These are phyloP conservation scores for Vitis rupestris DNA, from an alignment of 164 flowering plant genomes.

Conservation along the genomic window DNA sequence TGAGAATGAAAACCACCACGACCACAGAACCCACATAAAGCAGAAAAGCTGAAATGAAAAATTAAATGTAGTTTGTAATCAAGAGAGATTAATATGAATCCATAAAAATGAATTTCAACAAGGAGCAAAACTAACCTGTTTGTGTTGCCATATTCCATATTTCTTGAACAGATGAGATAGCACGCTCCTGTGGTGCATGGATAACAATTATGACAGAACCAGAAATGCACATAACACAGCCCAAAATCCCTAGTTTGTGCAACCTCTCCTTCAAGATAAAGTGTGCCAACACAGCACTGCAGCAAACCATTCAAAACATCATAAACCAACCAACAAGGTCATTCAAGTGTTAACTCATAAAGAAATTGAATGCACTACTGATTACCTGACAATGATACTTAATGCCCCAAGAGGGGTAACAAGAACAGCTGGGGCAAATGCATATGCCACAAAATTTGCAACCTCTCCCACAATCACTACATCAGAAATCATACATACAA, in stretches of 20 bases:
- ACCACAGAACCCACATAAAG: constrained; percentile 68
- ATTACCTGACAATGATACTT: constrained; percentile 80
- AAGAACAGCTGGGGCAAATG: constrained; percentile 89
- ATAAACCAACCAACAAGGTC: background rate
- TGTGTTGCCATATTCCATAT: constrained; percentile 86
- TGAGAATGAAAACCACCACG: constrained; percentile 61
- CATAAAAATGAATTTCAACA: background rate
- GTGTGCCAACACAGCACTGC: constrained; percentile 85
- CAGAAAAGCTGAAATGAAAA: constrained; percentile 64
- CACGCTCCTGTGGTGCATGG: constrained; percentile 83
- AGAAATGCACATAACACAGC: constrained; percentile 81
- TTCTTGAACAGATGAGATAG: constrained; percentile 70
- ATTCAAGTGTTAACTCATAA: background rate
- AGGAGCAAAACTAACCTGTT: constrained; percentile 39
- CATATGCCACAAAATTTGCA: constrained; percentile 86
- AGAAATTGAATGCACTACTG: background rate
- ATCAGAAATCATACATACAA: constrained; percentile 28
- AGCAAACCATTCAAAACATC: constrained; percentile 5
- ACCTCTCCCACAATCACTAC: constrained; percentile 86
- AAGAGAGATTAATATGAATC: background rate
- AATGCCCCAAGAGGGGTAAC: constrained; percentile 92
- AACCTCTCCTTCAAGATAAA: constrained; percentile 74
- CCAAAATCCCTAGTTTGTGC: constrained; percentile 61
- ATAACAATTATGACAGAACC: constrained; percentile 78
- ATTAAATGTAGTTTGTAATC: background rate